Evolutionary conservation across 1,139 yeast genomes (phyloP), one percentile per base, ranked within the genome.

Genomic region (Blastobotrys arbuscula): DNA sequence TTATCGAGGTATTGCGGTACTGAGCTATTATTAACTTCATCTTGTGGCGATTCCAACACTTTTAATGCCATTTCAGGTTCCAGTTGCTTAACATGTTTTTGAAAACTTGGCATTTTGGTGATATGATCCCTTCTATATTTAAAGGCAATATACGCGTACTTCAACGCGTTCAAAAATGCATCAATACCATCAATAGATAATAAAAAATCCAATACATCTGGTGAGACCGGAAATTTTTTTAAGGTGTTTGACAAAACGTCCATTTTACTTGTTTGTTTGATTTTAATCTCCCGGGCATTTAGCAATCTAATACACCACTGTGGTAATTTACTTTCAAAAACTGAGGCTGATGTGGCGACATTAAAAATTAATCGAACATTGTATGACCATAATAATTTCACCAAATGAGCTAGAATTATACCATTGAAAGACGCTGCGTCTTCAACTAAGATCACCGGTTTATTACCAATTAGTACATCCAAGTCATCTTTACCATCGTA

Each of bases 61-160:
- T 28, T n/a, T 3, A 28, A 12, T 28, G 31, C 31, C 12, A 18
- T 6, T 39, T 23, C 21, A 6, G 15, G 21, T 4, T 52, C 23
- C 24, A 50, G 44, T 16, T 23, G 58, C 51, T 73, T 74, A 31
- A 73, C 60, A 52, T 68, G 66, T 19, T 59, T 63, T 62, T 67
- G 68, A 36, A 36, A 36, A 24, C 39, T 36, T n/a, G 39, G 12
- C 31, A 28, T 28, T 28, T 28, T 28, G 10, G 3, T 28, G 3
- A 28, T 28, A 28, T 28, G 10, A 12, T 28, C 12, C 3, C 13
- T 16, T 24, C 39, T 6, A 60, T 77, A 84, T 62, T 79, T 85
- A 59, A 82, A 84, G 4, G 82, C 74, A 87, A 86, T 82, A 57
- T 81, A 73, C 24, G 82, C 69, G 52, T 84, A 71, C 56, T 81